phyloP scores from a whole-genome alignment of 164 flowering plant genomes.

The Vitis amurensis region DNA sequence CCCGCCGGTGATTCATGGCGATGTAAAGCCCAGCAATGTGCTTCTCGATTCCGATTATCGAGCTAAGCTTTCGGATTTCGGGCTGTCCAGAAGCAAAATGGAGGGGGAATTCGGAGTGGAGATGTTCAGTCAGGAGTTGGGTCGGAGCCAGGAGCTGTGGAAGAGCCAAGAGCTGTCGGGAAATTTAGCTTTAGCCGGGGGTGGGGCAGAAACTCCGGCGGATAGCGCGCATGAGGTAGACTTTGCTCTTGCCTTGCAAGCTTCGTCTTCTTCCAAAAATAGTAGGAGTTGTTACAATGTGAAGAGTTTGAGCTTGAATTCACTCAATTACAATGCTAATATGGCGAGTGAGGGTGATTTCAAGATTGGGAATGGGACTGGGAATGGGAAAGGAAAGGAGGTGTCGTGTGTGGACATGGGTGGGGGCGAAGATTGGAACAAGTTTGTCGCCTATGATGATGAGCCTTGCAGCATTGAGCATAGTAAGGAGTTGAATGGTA shows the following conservation, averaged over 20 bases:
- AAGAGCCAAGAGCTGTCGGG: constrained; percentile 69
- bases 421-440: constrained; percentile 41
- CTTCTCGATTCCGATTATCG: constrained; percentile 64
- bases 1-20: constrained; percentile 95
- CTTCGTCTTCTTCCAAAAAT: constrained; percentile 65
- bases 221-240: constrained; percentile 71
- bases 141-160: constrained; percentile 57
- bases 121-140: constrained; percentile 80
- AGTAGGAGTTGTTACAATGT: constrained; percentile 34
- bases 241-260: constrained; percentile 74
- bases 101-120: constrained; percentile 79
- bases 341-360: constrained; percentile 24
- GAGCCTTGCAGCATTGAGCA: constrained; percentile 54
- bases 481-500: constrained; percentile 58
- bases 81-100: constrained; percentile 77
- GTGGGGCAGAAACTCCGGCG: constrained; percentile 30
- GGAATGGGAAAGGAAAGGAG: constrained; percentile 67
- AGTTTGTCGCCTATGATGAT: constrained; percentile 50
- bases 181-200: constrained; percentile 27
- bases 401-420: constrained; percentile 36
- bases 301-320: constrained; percentile 28
- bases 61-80: constrained; percentile 93
- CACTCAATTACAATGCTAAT: constrained; percentile 29
- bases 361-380: constrained; percentile 6
- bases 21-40: constrained; percentile 95